Evolutionary conservation across 2,329 filamentous ascomycete genomes (phyloP).

Genomic region (Pseudogymnoascus sp.): DNA sequence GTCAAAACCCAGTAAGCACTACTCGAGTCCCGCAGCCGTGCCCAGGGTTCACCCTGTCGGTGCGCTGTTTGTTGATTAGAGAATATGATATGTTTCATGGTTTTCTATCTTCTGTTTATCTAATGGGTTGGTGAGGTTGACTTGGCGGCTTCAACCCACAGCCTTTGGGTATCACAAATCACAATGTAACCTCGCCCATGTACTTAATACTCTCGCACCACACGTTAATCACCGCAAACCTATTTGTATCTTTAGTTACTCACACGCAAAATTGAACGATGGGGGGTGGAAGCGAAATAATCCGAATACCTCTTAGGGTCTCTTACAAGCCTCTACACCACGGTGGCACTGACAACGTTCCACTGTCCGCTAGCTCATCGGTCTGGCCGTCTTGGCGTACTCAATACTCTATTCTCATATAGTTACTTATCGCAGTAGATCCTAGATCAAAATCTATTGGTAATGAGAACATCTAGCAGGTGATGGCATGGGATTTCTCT

Average conservation of each 20-base stretch:
- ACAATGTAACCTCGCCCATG: background rate
- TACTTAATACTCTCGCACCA: background rate
- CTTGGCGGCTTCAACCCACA: background rate
- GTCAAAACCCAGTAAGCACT: background rate
- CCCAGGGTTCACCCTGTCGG: background rate
- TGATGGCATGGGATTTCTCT: background rate
- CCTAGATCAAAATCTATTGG: background rate
- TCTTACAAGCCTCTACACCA: background rate
- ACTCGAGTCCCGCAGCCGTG: background rate
- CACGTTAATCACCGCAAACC: background rate
- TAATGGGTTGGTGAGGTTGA: background rate
- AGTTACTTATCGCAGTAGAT: background rate
- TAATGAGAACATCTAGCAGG: background rate
- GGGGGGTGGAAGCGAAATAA: background rate
- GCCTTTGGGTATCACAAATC: background rate
- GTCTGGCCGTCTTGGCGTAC: background rate
- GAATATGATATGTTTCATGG: background rate
- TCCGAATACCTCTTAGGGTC: background rate
- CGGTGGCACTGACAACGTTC: background rate
- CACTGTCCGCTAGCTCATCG: background rate
- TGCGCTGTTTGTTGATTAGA: slow-evolving; percentile 1
- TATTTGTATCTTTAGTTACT: background rate
- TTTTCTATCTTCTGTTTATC: background rate
- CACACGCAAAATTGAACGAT: background rate
- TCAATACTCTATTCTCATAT: background rate